Evolutionary conservation across 2,329 filamentous ascomycete species (phyloP).

Genomic region (Cyclaneusma minus): DNA sequence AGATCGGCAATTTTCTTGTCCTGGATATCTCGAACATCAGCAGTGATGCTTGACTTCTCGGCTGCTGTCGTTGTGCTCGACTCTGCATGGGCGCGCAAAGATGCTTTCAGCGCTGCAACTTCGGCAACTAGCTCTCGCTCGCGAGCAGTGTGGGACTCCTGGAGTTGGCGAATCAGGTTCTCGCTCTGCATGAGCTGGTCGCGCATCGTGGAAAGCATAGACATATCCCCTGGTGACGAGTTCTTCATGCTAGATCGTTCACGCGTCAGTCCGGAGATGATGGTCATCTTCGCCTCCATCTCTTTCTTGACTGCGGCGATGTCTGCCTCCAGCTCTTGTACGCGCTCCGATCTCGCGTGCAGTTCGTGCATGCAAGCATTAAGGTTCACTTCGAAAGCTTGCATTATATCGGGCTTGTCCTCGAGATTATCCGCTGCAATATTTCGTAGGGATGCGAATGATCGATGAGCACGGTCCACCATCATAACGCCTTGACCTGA

Average conservation of each 20-base stretch:
- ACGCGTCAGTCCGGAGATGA: conserved; percentile 85
- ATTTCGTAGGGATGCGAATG: conserved; percentile 77
- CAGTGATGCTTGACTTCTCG: too few relatives aligned
- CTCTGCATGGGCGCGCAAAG: conserved; percentile 8
- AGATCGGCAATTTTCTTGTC: conserved; percentile 39
- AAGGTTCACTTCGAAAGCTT: conserved; percentile 84
- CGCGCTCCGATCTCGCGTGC: conserved; percentile 71
- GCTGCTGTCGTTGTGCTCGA: too few relatives aligned
- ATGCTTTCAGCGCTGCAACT: conserved; percentile 46
- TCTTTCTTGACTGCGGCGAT: conserved; percentile 76
- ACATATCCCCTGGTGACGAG: conserved; percentile 74
- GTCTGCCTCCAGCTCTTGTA: conserved; percentile 78
- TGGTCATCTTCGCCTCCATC: conserved; percentile 91
- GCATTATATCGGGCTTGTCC: conserved; percentile 64
- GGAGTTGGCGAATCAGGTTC: conserved; percentile 58
- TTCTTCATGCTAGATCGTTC: conserved; percentile 81
- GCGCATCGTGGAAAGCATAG: conserved; percentile 71
- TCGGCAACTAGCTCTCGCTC: conserved; percentile 63
- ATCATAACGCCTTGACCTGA: conserved; percentile 80
- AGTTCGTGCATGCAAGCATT: conserved; percentile 89
- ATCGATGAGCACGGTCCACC: conserved; percentile 81
- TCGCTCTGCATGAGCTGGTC: conserved; percentile 83
- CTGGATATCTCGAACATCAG: conserved; percentile 16
- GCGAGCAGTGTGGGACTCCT: conserved; percentile 53
- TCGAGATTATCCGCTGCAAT: conserved; percentile 81